Evolutionary conservation across 495 filamentous ascomycete genomes (phyloP).

Genomic region (Articulospora tetracladia): DNA sequence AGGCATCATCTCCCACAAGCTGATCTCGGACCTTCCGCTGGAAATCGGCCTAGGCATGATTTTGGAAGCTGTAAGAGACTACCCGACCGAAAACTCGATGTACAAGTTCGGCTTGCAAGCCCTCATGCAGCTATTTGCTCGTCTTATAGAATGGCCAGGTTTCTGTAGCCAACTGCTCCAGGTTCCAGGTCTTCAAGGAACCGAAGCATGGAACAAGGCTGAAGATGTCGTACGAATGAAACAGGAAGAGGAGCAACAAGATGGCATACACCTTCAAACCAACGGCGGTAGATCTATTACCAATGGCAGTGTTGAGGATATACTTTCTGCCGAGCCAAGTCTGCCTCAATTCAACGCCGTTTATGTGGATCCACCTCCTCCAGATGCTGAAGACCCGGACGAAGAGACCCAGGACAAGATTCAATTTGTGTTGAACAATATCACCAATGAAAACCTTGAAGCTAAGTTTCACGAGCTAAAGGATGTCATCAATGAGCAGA

Average conservation of each 20-base stretch:
- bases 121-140: slow-evolving; percentile 75
- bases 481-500: slow-evolving; percentile 69
- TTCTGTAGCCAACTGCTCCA: slow-evolving; percentile 81
- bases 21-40: slow-evolving; percentile 84
- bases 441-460: slow-evolving; percentile 82
- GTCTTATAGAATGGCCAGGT: slow-evolving; percentile 87
- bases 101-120: slow-evolving; percentile 99
- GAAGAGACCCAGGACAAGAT: slow-evolving; percentile 88
- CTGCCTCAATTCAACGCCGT: slow-evolving; percentile 66
- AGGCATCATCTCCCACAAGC: slow-evolving; percentile 87
- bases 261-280: slow-evolving; percentile 27
- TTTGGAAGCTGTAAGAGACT: slow-evolving; percentile 84
- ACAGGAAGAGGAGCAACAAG: slow-evolving; percentile 45
- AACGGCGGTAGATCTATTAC: slow-evolving; percentile 29
- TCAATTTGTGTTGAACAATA: slow-evolving; percentile 93
- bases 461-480: slow-evolving; percentile 75
- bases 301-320: slow-evolving; percentile 66
- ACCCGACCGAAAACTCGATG: slow-evolving; percentile 78
- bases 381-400: slow-evolving; percentile 65
- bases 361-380: slow-evolving; percentile 63
- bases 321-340: slow-evolving; percentile 46
- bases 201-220: slow-evolving; percentile 76
- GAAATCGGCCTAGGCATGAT: slow-evolving; percentile 95
- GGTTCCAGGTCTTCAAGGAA: slow-evolving; percentile 76
- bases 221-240: slow-evolving; percentile 73